These are phyloP conservation scores for Endocalyx cinctus DNA, from an alignment of 2,329 filamentous ascomycete species.

Conservation along the genomic window DNA sequence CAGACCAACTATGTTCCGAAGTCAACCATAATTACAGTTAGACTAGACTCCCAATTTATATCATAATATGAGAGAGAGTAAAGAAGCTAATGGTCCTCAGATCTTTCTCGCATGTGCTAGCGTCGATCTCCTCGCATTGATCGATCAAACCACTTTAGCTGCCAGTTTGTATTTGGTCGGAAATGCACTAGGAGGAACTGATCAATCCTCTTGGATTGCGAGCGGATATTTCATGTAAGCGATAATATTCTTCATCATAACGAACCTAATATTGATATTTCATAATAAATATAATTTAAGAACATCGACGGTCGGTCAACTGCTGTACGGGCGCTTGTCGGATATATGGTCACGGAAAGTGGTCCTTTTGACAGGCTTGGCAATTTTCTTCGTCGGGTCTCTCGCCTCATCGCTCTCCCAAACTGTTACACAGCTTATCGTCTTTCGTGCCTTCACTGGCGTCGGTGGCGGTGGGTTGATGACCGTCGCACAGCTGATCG, in stretches of 20 bases:
- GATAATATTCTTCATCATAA: no score
- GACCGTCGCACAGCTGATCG: slow-evolving; percentile 25
- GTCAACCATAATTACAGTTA: slow-evolving; percentile 47
- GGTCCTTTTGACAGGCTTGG: slow-evolving; percentile 32
- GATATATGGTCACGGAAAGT: slow-evolving; percentile 44
- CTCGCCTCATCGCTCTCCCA: slow-evolving; percentile 38
- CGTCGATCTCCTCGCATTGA: slow-evolving; percentile 50
- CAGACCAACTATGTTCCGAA: slow-evolving; percentile 52
- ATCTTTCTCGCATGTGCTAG: slow-evolving; percentile 54
- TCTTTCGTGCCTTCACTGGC: slow-evolving; percentile 36
- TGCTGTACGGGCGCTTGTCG: slow-evolving; percentile 41
- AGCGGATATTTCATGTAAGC: slow-evolving; percentile 51
- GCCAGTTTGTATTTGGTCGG: slow-evolving; percentile 51
- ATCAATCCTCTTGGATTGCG: slow-evolving; percentile 51
- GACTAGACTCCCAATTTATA: slow-evolving; percentile 1
- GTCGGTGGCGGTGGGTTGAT: slow-evolving; percentile 25
- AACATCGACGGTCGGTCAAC: slow-evolving; percentile 42
- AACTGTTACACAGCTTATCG: slow-evolving; percentile 34
- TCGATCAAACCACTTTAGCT: slow-evolving; percentile 55
- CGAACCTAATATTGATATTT: no score
- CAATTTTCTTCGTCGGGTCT: slow-evolving; percentile 38
- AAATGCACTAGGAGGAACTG: slow-evolving; percentile 42
- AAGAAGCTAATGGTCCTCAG: slow-evolving; percentile 24
- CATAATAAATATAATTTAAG: slow-evolving; percentile 18
- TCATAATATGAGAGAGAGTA: no score